Base-by-base conservation (phyloP, 148 eudicot species). In the Limonium bicolor region DNA sequence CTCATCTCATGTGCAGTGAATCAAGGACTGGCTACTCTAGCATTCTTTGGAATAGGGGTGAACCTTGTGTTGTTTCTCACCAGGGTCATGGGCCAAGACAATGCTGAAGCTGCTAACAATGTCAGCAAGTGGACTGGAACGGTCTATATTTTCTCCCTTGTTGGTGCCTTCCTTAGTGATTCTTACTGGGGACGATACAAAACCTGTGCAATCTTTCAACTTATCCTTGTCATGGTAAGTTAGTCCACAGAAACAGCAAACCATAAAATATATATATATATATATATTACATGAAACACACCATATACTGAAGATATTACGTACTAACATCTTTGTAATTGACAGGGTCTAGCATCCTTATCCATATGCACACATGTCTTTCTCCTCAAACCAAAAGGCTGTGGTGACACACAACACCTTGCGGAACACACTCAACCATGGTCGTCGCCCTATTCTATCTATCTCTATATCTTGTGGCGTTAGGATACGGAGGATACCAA, bases 41-140 rank as follows among this genome's bases (percentile, higher is more conserved):
- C 96, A 6, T 86, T 86, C 54, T 86, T 86, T 27, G 96, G 96
- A 1, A 87, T 86, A 1, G 96, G 96, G 27, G 96, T 86, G 59
- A 86, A 86, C 71, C 39, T 86, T 69, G 96, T 86, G 15, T 41
- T 86, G 36, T 86, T 78, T 51, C 47, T 86, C 54, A 86, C 96
- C 15, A 68, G 96, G 30, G 96, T 86, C 36, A 57, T 86, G 16
- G 73, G 86, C 3, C 72, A 86, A 60, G 51, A 69, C 63, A 86
- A 86, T 48, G 87, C 87, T 19, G 92, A 73, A 48, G 96, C 96
- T 39, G 96, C 96, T 6, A 86, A 86, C 25, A 76, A 50, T 26
- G 95, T 86, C 15, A 86, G 95, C 69, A 86, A 80, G 53, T 86
- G 95, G 95, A 86, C 95, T 1, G 96, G 96, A 53, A 86, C 96